Evolutionary conservation across 2,329 filamentous ascomycete genomes (phyloP).

Genomic region (Coleophoma cylindrospora): DNA sequence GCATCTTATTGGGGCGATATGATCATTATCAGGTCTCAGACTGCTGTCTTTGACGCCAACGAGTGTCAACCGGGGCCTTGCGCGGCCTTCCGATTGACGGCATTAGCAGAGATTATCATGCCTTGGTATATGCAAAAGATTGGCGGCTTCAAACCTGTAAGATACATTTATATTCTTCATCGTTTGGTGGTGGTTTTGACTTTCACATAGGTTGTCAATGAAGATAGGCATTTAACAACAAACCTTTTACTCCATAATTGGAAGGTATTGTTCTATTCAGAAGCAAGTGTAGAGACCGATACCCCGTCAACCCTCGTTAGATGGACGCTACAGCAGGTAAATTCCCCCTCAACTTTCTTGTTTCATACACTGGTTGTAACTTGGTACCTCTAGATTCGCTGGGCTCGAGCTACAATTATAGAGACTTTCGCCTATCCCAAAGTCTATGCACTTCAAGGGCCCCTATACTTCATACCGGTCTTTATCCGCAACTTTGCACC

Average conservation of each 20-base stretch:
- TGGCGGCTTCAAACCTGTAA: conserved; percentile 25
- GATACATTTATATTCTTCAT: no score
- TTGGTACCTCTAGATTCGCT: no score
- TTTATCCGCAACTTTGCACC: conserved; percentile 26
- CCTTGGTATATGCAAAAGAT: conserved; percentile 31
- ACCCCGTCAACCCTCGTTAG: conserved; percentile 28
- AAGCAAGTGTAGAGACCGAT: conserved; percentile 30
- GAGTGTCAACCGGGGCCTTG: conserved; percentile 33
- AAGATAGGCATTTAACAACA: conserved; percentile 32
- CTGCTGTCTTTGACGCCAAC: conserved; percentile 22
- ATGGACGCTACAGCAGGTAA: conserved; percentile 31
- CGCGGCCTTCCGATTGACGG: conserved; percentile 27
- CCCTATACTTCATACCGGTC: conserved; percentile 28
- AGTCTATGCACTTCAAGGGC: conserved; percentile 28
- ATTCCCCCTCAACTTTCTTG: conserved; percentile 2
- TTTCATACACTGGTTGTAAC: no score
- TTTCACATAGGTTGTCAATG: conserved; percentile 24
- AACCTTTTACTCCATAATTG: conserved; percentile 28
- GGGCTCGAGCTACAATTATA: conserved; percentile 29
- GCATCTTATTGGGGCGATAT: conserved; percentile 31
- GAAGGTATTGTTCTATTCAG: conserved; percentile 28
- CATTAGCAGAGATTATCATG: conserved; percentile 25
- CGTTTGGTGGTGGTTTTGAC: no score
- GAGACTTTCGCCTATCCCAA: conserved; percentile 29
- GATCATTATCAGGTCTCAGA: conserved; percentile 27